Conservation (phyloP, 2,329 filamentous ascomycete species). For the Pseudopyricularia cyperi region DNA sequence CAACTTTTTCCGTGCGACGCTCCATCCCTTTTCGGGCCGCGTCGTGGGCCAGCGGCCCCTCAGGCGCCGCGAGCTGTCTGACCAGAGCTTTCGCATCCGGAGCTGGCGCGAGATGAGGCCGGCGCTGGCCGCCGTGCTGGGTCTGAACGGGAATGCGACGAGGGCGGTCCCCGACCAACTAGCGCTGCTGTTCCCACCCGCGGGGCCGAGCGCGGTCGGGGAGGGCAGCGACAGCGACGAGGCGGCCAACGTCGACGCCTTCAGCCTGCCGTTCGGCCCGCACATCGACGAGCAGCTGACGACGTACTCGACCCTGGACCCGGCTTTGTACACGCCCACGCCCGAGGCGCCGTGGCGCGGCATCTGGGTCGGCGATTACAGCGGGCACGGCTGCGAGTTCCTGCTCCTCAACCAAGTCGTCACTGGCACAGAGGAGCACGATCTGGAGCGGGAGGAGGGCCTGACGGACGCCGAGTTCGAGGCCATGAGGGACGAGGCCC, state of each 20-base stretch:
- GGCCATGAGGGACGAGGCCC: slow-evolving; percentile 27
- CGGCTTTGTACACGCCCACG: slow-evolving; percentile 68
- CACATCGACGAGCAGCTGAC: slow-evolving; percentile 41
- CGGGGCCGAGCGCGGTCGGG: not conserved
- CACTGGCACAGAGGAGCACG: slow-evolving; percentile 20
- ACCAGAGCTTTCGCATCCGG: slow-evolving; percentile 59
- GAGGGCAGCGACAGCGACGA: not conserved
- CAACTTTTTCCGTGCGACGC: slow-evolving; percentile 8
- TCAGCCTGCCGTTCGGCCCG: slow-evolving; percentile 21
- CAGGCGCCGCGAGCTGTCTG: slow-evolving; percentile 46
- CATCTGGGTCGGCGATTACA: slow-evolving; percentile 88
- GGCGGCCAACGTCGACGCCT: slow-evolving; percentile 4
- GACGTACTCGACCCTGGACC: slow-evolving; percentile 61
- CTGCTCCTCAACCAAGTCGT: slow-evolving; percentile 57
- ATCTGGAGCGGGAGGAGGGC: slow-evolving; percentile 21
- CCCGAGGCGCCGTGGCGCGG: slow-evolving; percentile 70
- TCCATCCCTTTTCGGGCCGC: slow-evolving; percentile 1
- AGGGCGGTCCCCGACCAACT: not conserved
- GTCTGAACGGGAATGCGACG: not conserved
- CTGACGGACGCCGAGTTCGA: slow-evolving; percentile 35
- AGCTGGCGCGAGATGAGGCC: slow-evolving; percentile 59
- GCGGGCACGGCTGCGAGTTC: slow-evolving; percentile 79
- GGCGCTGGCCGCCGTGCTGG: not conserved
- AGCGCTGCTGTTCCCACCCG: not conserved
- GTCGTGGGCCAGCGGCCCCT: slow-evolving; percentile 8